Percentiles rank a stretch among this genome's conserved stretches.
Conservation (phyloP, 2,329 filamentous ascomycete genomes). For the Huntiella abstrusa region DNA sequence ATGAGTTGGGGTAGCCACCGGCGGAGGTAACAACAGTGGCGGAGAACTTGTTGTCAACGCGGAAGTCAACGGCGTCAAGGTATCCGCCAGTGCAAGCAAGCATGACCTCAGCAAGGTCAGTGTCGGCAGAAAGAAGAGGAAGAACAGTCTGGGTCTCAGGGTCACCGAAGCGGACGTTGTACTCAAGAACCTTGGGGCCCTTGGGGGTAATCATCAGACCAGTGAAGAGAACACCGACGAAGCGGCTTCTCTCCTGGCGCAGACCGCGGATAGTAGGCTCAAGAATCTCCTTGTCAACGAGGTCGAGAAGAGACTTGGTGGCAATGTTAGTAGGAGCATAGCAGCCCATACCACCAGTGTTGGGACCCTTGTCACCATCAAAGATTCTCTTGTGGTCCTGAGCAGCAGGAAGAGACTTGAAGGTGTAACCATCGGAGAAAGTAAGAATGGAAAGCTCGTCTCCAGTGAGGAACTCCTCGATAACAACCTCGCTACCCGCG, state of each 20-base stretch:
- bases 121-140: conserved; percentile 55
- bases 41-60: conserved; percentile 51
- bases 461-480: conserved; percentile 82
- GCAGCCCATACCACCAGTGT: conserved; percentile 95
- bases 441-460: conserved; percentile 84
- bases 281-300: conserved; percentile 66
- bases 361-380: conserved; percentile 76
- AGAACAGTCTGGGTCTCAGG: conserved; percentile 81
- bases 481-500: conserved; percentile 79
- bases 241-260: conserved; percentile 57
- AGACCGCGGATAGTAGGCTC: conserved; percentile 80
- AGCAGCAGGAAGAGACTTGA: conserved; percentile 68
- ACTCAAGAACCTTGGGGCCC: conserved; percentile 72
- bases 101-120: conserved; percentile 78
- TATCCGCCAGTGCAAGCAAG: conserved; percentile 61
- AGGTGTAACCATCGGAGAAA: conserved; percentile 76
- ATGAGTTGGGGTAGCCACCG: conserved; percentile 73
- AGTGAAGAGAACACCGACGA: conserved; percentile 62
- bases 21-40: conserved; percentile 89
- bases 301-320: conserved; percentile 53
- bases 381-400: conserved; percentile 95
- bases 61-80: conserved; percentile 50
- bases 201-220: conserved; percentile 80
- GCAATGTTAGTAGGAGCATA: conserved; percentile 80
- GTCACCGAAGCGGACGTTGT: conserved; percentile 85